phyloP scores from a whole-genome alignment of 352 stramenopile genomes.

The Phytophthora colocasiae region DNA sequence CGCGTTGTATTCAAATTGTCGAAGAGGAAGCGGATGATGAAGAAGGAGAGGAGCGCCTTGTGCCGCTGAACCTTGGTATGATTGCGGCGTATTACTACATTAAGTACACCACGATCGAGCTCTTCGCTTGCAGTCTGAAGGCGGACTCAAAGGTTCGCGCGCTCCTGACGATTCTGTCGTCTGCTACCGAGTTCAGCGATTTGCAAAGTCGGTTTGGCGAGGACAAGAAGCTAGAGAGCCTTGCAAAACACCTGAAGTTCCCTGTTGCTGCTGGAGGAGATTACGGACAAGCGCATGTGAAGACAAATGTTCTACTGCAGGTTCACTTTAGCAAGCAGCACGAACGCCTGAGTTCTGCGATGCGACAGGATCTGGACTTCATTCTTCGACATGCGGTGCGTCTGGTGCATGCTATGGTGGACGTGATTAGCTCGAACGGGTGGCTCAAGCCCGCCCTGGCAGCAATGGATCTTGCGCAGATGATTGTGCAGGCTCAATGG shows the following conservation, averaged over 20 bases:
- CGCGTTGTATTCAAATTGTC: slow-evolving; percentile 95
- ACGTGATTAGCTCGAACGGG: slow-evolving; percentile 99
- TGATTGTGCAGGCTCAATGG: slow-evolving; percentile 99
- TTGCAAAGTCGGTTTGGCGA: slow-evolving; percentile 95
- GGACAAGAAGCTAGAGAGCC: slow-evolving; percentile 93
- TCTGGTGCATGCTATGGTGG: slow-evolving; percentile 98
- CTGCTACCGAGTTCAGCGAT: slow-evolving; percentile 96
- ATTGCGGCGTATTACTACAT: slow-evolving; percentile 99
- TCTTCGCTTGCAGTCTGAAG: slow-evolving; percentile 98
- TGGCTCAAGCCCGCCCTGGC: slow-evolving; percentile 98
- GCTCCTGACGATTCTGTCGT: slow-evolving; percentile 97
- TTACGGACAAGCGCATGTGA: slow-evolving; percentile 95
- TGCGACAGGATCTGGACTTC: slow-evolving; percentile 93
- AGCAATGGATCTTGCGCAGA: slow-evolving; percentile 99
- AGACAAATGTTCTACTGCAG: slow-evolving; percentile 97
- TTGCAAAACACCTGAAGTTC: slow-evolving; percentile 96
- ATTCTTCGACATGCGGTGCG: slow-evolving; percentile 93
- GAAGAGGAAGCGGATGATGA: slow-evolving; percentile 85
- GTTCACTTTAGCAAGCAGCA: slow-evolving; percentile 97
- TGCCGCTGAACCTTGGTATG: slow-evolving; percentile 98
- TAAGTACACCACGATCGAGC: slow-evolving; percentile 99
- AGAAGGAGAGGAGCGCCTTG: slow-evolving; percentile 90
- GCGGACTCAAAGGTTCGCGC: slow-evolving; percentile 97
- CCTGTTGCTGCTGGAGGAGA: slow-evolving; percentile 85
- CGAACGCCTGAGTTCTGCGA: slow-evolving; percentile 89